phyloP scores from a whole-genome alignment of 2,329 filamentous ascomycete genomes.

The Amauroascus niger region DNA sequence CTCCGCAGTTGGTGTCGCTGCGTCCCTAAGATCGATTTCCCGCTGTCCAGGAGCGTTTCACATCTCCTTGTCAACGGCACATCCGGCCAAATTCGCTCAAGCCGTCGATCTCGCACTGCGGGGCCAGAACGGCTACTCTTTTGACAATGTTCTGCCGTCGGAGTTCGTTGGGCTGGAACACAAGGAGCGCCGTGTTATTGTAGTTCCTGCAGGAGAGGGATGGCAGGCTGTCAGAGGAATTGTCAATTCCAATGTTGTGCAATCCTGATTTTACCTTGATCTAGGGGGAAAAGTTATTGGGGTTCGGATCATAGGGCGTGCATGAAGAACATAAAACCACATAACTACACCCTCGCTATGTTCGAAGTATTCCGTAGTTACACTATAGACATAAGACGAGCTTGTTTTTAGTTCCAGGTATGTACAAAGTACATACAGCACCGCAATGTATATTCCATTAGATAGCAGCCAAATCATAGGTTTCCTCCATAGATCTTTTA shows the following conservation, averaged over 20 bases:
- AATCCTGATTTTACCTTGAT: conserved; percentile 54
- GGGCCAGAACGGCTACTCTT: conserved; percentile 62
- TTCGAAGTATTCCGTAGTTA: no score
- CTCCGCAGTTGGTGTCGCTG: conserved; percentile 75
- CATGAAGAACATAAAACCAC: no score
- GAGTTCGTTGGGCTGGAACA: conserved; percentile 74
- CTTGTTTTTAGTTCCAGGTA: no score
- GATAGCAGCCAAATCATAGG: no score
- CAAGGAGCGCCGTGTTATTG: conserved; percentile 62
- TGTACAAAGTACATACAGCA: no score
- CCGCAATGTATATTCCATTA: no score
- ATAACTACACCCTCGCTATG: no score
- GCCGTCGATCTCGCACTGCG: conserved; percentile 74
- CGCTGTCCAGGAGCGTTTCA: conserved; percentile 50
- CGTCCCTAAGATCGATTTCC: conserved; percentile 58
- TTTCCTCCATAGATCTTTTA: no score
- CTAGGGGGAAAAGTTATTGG: no score
- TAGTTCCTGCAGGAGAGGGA: conserved; percentile 53
- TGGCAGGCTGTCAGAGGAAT: conserved; percentile 68
- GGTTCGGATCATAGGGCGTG: no score
- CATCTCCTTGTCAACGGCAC: conserved; percentile 82
- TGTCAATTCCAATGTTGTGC: conserved; percentile 44
- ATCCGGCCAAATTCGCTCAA: conserved; percentile 86
- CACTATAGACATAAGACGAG: no score
- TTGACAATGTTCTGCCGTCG: conserved; percentile 64